A percentile compares a stretch with the other conserved stretches of the same genome.
These are phyloP conservation scores for Hyaloscypha hepaticicola DNA, from an alignment of 495 filamentous ascomycete species.

Conservation along the genomic window DNA sequence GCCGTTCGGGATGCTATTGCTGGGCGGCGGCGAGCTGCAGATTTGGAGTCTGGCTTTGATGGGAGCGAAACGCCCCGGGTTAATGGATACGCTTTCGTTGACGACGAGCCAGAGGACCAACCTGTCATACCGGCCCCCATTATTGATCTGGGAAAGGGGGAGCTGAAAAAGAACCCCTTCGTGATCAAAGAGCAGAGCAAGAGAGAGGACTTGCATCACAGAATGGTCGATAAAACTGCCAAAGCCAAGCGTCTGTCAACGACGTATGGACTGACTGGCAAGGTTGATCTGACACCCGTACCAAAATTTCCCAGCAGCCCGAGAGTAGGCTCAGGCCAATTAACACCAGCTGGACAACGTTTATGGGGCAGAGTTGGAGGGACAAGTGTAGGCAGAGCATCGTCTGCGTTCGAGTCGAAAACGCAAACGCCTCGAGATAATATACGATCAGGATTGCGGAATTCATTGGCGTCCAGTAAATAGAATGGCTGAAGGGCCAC, in stretches of 20 bases:
- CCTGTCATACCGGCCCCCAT: constrained; percentile 7
- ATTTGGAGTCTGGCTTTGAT: constrained; percentile 63
- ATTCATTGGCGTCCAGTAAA: constrained; percentile 51
- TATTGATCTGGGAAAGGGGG: constrained; percentile 54
- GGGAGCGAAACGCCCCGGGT: constrained; percentile 83
- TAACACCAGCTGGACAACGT: constrained; percentile 81
- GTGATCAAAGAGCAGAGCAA: constrained; percentile 71
- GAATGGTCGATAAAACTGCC: constrained; percentile 84
- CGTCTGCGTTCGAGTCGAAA: constrained; percentile 47
- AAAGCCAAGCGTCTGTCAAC: constrained; percentile 62
- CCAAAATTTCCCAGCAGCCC: constrained; percentile 80
- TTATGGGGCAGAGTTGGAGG: constrained; percentile 68
- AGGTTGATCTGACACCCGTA: constrained; percentile 56
- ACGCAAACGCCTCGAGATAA: constrained; percentile 37
- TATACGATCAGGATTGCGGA: constrained; percentile 39
- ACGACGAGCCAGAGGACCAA: constrained; percentile 62
- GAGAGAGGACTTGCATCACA: constrained; percentile 81
- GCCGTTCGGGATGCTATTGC: constrained; percentile 85
- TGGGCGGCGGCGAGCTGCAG: constrained; percentile 61
- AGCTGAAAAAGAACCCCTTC: constrained; percentile 76
- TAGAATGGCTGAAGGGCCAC: constrained; percentile 5
- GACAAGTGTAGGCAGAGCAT: constrained; percentile 45
- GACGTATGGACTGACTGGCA: constrained; percentile 50
- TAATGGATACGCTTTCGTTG: constrained; percentile 91
- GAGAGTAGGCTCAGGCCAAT: constrained; percentile 51